Base-by-base conservation (phyloP, 2,329 filamentous ascomycete species). In the Tolypocladium cylindrosporum region DNA sequence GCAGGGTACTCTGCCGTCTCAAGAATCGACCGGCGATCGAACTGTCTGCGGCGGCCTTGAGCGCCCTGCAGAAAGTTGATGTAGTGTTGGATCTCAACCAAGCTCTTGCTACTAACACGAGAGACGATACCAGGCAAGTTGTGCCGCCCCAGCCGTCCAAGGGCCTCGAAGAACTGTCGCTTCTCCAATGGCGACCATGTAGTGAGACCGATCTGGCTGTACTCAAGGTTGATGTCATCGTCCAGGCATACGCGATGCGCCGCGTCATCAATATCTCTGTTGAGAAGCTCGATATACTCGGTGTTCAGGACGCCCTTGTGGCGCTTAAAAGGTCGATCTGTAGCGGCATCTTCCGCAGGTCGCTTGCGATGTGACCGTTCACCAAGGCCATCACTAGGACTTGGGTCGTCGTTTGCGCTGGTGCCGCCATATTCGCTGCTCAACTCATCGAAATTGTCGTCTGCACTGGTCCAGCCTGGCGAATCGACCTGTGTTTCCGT, bases 181-280 rank as follows among this genome's bases (percentile, higher is more conserved):
- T 96, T 96, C 67, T 97, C 92, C 1, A 74, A 64, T 0, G 79
- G 60, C 0, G 82, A 85, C 93, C 93, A 97, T 13, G 72, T 63
- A 1, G 86, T 84, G 34, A 84, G 77, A 27, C 91, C 91, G 55
- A 91, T 74, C 65, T 91, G 88, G 79, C 41, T 74, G 55, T 54
- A 69, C 59, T 72, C 65, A 58, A 79, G 66, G 19, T 71, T 60
- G 3, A 67, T 65, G 16, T 66, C 65, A 56, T 70, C 59, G 36
- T 64, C 63, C 13, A 72, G 61, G 16, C 72, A 67, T 59, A 72
- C 68, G 21, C 70, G 70, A 14, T 70, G 66, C 0, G 75, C 74
- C 14, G 77, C 79, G 62, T 85, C 80, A n/a, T 77, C 69, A 56
- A 87, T 83, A 36, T 83, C 80, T 27, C 74, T 71, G 62, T 89